Percentiles rank a stretch among this genome's conserved stretches.
These are phyloP conservation scores for Fraxinus pennsylvanica DNA, from an alignment of 257 asterid species.

Conservation along the genomic window DNA sequence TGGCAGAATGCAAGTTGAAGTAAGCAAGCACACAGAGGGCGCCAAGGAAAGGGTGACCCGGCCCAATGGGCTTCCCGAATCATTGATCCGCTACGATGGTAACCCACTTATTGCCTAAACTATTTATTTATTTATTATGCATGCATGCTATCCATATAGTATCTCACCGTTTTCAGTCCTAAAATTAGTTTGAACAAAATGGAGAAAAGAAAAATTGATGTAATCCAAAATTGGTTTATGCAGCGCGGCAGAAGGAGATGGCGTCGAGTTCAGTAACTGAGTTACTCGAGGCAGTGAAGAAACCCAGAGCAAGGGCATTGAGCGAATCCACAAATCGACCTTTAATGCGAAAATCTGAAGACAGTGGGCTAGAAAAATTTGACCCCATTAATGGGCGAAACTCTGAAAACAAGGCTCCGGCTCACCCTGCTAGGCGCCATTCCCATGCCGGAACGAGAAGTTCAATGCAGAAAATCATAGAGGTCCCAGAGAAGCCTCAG, in stretches of 20 bases:
- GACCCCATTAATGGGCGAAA: constrained; percentile 34
- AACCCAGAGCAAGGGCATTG: constrained; percentile 72
- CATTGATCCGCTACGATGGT: constrained; percentile 96
- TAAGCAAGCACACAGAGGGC: constrained; percentile 98
- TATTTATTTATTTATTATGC: no score
- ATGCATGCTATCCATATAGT: neutral
- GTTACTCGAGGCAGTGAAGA: constrained; percentile 74
- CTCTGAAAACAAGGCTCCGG: constrained; percentile 40
- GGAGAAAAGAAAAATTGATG: neutral
- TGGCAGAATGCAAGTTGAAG: constrained; percentile 96
- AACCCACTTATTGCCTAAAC: constrained; percentile 3
- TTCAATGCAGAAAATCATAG: constrained; percentile 67
- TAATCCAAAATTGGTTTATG: neutral
- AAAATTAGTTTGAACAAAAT: neutral
- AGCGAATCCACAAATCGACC: constrained; percentile 87
- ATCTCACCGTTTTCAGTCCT: neutral
- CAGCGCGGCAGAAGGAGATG: constrained; percentile 85
- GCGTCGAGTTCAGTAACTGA: constrained; percentile 73
- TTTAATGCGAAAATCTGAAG: constrained; percentile 58
- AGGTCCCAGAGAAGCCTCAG: constrained; percentile 63
- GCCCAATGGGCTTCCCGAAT: constrained; percentile 97
- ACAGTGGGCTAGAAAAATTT: constrained; percentile 33
- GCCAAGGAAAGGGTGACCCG: constrained; percentile 60
- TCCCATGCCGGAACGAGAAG: constrained; percentile 82
- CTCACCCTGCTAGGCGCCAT: constrained; percentile 66